Evolutionary conservation across 305 asterid genomes (phyloP).

Genomic region (Fraxinus sp.): DNA sequence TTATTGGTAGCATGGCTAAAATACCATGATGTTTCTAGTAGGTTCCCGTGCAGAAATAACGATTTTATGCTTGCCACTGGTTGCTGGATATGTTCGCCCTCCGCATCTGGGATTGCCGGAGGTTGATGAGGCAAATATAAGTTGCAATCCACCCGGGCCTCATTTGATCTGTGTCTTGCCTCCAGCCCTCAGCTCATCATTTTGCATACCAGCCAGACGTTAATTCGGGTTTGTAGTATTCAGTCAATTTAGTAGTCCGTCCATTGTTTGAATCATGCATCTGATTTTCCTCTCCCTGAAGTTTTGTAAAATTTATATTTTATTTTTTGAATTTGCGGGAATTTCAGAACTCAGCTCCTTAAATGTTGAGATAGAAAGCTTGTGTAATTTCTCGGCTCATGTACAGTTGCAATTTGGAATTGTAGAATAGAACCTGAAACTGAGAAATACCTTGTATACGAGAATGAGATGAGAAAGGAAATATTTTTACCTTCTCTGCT

Average conservation of each 20-base stretch:
- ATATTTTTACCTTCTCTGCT: conserved; percentile 3
- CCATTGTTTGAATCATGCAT: conserved; percentile 10
- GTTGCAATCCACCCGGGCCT: conserved; percentile 95
- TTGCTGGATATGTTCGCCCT: conserved; percentile 92
- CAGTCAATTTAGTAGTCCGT: not conserved
- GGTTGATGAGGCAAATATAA: conserved; percentile 63
- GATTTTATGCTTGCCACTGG: conserved; percentile 80
- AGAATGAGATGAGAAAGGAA: conserved; percentile 17
- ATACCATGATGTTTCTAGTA: conserved; percentile 29
- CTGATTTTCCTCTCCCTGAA: conserved; percentile 19
- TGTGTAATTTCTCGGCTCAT: conserved; percentile 23
- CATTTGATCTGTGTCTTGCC: conserved; percentile 91
- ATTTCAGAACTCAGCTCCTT: conserved; percentile 10
- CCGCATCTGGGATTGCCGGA: conserved; percentile 84
- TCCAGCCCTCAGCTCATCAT: conserved; percentile 91
- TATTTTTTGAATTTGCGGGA: not conserved
- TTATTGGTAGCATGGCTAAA: not conserved
- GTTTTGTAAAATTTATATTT: conserved; percentile 36
- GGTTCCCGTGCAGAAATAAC: conserved; percentile 82
- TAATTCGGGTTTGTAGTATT: conserved; percentile 17
- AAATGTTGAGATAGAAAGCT: conserved; percentile 28
- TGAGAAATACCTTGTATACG: conserved; percentile 23
- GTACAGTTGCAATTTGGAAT: conserved; percentile 32
- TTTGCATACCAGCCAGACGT: conserved; percentile 70
- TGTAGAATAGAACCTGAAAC: conserved; percentile 22